Evolutionary conservation across 2,329 filamentous ascomycete species (phyloP).

Genomic region (Aspergillus proliferans): DNA sequence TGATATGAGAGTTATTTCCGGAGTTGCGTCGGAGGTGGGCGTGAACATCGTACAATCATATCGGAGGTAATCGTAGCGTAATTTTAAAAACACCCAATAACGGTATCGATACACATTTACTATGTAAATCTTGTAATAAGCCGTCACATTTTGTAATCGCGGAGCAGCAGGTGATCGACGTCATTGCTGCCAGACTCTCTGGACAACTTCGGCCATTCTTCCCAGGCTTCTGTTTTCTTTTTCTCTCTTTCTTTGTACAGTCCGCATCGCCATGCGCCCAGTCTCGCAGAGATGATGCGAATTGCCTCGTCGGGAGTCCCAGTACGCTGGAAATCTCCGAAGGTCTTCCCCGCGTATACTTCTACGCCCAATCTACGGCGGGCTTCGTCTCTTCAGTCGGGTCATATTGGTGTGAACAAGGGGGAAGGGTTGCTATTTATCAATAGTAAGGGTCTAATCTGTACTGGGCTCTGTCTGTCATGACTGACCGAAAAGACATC

Average conservation of each 20-base stretch:
- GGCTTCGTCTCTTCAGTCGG: conserved; percentile 59
- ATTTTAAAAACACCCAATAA: conserved; percentile 19
- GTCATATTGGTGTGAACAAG: conserved; percentile 69
- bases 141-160: not conserved
- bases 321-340: conserved; percentile 4
- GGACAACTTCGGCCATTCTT: not conserved
- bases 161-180: conserved; percentile 3
- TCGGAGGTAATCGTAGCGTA: conserved; percentile 1
- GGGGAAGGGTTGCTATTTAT: conserved; percentile 86
- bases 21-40: not conserved
- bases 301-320: conserved; percentile 6
- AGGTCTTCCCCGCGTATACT: conserved; percentile 3
- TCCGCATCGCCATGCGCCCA: not conserved
- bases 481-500: conserved; percentile 53
- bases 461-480: not conserved
- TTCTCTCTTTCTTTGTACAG: not conserved
- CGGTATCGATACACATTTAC: conserved; percentile 2
- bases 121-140: not conserved
- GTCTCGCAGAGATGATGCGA: conserved; percentile 16
- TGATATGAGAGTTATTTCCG: not conserved
- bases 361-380: conserved; percentile 14
- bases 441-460: conserved; percentile 59
- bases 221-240: not conserved
- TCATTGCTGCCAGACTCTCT: conserved; percentile 2
- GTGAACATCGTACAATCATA: not conserved